Percentiles rank a stretch among this genome's conserved stretches.
These are phyloP conservation scores for Rhynchospora tenuis DNA, from an alignment of 176 grass and related monocot species.

Conservation along the genomic window DNA sequence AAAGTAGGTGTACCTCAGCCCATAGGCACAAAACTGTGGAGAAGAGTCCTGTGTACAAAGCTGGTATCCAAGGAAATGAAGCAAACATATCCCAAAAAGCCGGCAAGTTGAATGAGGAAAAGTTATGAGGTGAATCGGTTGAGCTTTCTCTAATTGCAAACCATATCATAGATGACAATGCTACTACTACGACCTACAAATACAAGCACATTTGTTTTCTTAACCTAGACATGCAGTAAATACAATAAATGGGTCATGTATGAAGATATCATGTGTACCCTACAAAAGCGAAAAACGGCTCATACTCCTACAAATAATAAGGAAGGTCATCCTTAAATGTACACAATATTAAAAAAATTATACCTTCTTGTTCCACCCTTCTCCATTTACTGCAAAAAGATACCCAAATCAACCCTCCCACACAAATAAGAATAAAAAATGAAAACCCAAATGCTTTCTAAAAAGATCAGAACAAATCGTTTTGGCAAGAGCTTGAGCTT, in stretches of 20 bases:
- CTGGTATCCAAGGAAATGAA: slow-evolving; percentile 96
- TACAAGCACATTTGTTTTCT: slow-evolving; percentile 17
- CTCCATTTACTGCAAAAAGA: not conserved
- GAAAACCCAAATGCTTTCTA: not conserved
- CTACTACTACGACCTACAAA: slow-evolving; percentile 68
- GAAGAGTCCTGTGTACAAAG: slow-evolving; percentile 72
- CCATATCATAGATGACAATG: slow-evolving; percentile 68
- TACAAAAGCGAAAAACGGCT: not conserved
- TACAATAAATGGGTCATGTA: not conserved
- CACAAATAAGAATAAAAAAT: not conserved
- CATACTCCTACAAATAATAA: not conserved
- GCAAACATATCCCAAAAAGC: slow-evolving; percentile 46
- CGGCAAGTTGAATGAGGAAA: slow-evolving; percentile 42
- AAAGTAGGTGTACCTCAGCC: slow-evolving; percentile 58
- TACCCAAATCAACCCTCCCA: not conserved
- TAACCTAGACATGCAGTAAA: slow-evolving; percentile 11
- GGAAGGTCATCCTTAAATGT: not conserved
- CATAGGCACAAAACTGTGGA: slow-evolving; percentile 87
- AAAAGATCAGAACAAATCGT: not conserved
- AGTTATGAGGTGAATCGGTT: slow-evolving; percentile 31
- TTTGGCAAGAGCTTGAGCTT: not conserved
- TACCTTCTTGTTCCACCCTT: not conserved
- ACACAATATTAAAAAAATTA: not conserved
- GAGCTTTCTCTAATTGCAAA: slow-evolving; percentile 61
- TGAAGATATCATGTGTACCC: not conserved